phyloP scores from a whole-genome alignment of 306 rosid genomes.

The Oxytropis ochrocephala region DNA sequence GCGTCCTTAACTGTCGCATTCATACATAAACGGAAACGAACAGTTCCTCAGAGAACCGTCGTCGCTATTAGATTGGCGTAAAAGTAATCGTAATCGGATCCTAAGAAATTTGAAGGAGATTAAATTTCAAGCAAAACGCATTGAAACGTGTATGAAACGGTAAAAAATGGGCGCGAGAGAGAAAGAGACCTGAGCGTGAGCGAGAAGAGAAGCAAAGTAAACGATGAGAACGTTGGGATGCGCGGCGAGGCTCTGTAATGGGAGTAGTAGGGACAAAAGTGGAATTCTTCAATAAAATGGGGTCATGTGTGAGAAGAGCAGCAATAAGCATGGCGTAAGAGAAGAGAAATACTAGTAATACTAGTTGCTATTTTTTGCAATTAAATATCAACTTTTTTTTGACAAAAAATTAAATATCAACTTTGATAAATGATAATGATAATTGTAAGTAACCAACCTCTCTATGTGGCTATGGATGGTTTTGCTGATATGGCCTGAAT shows the following conservation, averaged over 20 bases:
- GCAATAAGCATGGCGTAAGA: constrained; percentile 8
- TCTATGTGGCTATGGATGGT: background rate
- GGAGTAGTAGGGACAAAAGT: constrained; percentile 20
- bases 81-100: background rate
- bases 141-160: background rate
- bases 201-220: constrained; percentile 28
- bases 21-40: background rate
- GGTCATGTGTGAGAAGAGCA: background rate
- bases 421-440: no score
- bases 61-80: background rate
- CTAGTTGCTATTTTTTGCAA: no score
- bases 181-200: constrained; percentile 42
- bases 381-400: no score
- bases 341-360: background rate
- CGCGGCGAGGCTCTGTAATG: constrained; percentile 6
- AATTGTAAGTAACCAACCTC: no score
- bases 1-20: background rate
- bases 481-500: background rate
- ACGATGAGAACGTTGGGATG: constrained; percentile 13
- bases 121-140: background rate
- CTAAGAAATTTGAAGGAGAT: background rate
- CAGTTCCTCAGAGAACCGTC: background rate
- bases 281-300: constrained; percentile 16
- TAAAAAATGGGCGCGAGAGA: background rate
- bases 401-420: background rate